phyloP scores from a whole-genome alignment of 2,329 filamentous ascomycete species.

The Pseudopithomyces maydicus region DNA sequence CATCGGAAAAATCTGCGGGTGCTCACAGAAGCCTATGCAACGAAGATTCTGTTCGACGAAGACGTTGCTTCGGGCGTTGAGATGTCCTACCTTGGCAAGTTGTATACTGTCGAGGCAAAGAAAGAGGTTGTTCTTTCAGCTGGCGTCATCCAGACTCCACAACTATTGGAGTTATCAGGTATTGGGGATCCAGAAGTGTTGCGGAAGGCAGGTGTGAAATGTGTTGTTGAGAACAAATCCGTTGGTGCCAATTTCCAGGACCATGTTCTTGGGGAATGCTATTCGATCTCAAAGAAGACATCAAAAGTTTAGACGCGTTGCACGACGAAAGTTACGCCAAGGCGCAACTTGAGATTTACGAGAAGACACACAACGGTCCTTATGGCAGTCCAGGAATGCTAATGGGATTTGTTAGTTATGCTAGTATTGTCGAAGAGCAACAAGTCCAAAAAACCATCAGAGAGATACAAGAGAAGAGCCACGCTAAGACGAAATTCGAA shows the following conservation, averaged over 20 bases:
- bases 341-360: conserved; percentile 37
- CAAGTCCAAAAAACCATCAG: conserved; percentile 19
- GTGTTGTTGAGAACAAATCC: conserved; percentile 21
- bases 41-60: conserved; percentile 51
- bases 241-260: conserved; percentile 37
- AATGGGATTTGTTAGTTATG: conserved; percentile 31
- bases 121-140: conserved; percentile 21
- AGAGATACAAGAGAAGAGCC: conserved; percentile 37
- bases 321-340: conserved; percentile 43
- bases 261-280: conserved; percentile 21
- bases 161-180: conserved; percentile 22
- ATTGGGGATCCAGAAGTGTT: conserved; percentile 21
- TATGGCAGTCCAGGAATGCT: conserved; percentile 42
- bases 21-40: conserved; percentile 51
- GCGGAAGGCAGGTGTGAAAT: conserved; percentile 16
- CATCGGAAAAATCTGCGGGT: conserved; percentile 50
- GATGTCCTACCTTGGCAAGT: conserved; percentile 28
- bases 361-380: conserved; percentile 38
- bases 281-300: conserved; percentile 30
- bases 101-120: not conserved
- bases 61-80: conserved; percentile 48
- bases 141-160: conserved; percentile 19
- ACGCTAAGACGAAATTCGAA: conserved; percentile 42
- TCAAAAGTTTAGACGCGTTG: conserved; percentile 39
- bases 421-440: conserved; percentile 19